These are phyloP conservation scores for Xylaria sp. DNA, from an alignment of 2,329 filamentous ascomycete species.

Conservation along the genomic window DNA sequence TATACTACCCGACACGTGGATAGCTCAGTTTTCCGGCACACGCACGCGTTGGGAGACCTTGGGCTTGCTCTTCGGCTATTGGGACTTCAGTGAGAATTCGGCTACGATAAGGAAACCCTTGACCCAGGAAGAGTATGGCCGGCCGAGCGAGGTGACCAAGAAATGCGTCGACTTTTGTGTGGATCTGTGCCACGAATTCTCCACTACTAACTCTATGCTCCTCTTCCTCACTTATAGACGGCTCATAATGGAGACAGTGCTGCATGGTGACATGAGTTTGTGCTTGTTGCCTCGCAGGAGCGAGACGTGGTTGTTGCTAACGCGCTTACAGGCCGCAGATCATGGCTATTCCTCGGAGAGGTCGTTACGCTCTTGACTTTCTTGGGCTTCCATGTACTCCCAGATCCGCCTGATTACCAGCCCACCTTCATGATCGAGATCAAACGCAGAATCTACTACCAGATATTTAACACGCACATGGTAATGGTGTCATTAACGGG, in stretches of 20 bases:
- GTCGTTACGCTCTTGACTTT: constrained; percentile 46
- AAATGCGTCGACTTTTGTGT: constrained; percentile 35
- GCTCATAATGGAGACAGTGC: constrained; percentile 10
- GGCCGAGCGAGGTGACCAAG: constrained; percentile 24
- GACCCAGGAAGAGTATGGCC: constrained; percentile 16
- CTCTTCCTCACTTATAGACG: constrained; percentile 12
- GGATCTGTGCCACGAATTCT: constrained; percentile 38
- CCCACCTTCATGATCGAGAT: constrained; percentile 35
- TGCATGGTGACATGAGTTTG: constrained; percentile 25
- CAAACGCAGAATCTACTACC: constrained; percentile 41
- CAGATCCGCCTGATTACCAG: constrained; percentile 28
- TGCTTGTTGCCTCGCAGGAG: background rate
- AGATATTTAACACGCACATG: constrained; percentile 45
- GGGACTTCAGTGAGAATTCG: constrained; percentile 28
- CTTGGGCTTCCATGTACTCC: constrained; percentile 55
- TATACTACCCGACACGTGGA: constrained; percentile 45
- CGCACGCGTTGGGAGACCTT: constrained; percentile 52
- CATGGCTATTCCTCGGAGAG: constrained; percentile 39
- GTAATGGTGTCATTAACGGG: constrained; percentile 49
- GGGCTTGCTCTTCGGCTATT: constrained; percentile 45
- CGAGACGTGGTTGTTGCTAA: constrained; percentile 8
- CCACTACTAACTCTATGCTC: constrained; percentile 33
- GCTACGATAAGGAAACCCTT: constrained; percentile 8
- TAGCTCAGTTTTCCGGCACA: constrained; percentile 46
- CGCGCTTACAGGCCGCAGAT: constrained; percentile 29